Evolutionary conservation across 1,284 basidiomycete species (phyloP), one percentile per base, ranked within the genome.

Genomic region (Peniophora sp.): DNA sequence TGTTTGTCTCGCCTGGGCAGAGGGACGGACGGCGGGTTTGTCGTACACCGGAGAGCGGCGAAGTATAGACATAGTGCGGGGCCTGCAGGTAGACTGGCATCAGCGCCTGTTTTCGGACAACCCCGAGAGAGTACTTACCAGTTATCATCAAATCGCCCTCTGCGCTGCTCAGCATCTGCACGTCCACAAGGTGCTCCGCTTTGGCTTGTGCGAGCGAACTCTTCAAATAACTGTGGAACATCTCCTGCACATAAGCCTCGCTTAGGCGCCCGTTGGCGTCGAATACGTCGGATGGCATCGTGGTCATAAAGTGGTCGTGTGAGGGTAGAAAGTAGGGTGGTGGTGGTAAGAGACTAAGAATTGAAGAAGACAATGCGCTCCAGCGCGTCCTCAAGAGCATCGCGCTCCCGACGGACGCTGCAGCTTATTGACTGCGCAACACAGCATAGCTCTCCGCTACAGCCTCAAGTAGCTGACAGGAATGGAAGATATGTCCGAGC

Each of bases 121-220:
- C 20, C 16, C 9, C 11, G 20, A 38, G 16, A n/a, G 17, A 48
- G 10, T 32, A 63, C 77, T 55, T 48, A 82, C 87, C 88, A 59
- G 85, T 85, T 50, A 89, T 83, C 85, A 89, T 89, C 34, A 92
- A 65, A 68, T 92, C 87, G 0, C 73, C 78, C 65, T 89, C 84
- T 25, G 87, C 87, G 52, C 82, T 85, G 34, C 81, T 82, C 10
- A 90, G 69, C 2, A 85, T 65, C 32, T 87, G 81, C 6, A 79
- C 75, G 60, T 85, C 83, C 36, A 92, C 69, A 3, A 92, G 69
- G 1, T 72, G 69, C 64, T 92, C 89, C 1, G 74, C 75, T 61
- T 87, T 88, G 0, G 89, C 90, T 56, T 83, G 79, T 0, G 83
- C 75, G 9, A 92, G 69, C 0, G 85, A 86, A 1, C 83, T 85